phyloP scores from a whole-genome alignment of 805 yeast genomes.

The Huiozyma naganishii region DNA sequence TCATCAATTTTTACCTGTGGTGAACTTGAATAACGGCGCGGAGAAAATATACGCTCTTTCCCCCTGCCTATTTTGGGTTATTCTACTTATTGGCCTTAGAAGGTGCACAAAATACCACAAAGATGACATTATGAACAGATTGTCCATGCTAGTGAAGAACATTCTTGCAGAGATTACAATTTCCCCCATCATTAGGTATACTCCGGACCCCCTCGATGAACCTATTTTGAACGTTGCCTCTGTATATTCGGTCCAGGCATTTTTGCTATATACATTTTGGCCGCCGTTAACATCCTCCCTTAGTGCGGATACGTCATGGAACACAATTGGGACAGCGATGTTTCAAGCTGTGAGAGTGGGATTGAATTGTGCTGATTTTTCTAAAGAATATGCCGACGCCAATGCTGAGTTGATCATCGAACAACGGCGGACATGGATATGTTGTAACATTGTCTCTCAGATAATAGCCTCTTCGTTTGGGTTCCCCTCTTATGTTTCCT shows the following conservation, averaged over 20 bases:
- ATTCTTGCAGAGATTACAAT: slow-evolving; percentile 81
- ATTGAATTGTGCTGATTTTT: slow-evolving; percentile 66
- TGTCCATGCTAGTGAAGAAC: slow-evolving; percentile 63
- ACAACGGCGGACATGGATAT: slow-evolving; percentile 85
- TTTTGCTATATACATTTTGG: slow-evolving; percentile 82
- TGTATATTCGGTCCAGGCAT: slow-evolving; percentile 90
- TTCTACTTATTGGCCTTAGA: slow-evolving; percentile 74
- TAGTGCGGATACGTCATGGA: slow-evolving; percentile 94
- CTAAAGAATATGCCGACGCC: slow-evolving; percentile 41
- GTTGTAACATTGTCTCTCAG: slow-evolving; percentile 84
- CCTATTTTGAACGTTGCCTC: slow-evolving; percentile 82
- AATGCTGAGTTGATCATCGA: slow-evolving; percentile 45
- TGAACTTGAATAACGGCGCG: slow-evolving; percentile 72
- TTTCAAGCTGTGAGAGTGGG: slow-evolving; percentile 91
- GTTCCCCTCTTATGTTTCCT: slow-evolving; percentile 83
- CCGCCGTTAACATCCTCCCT: slow-evolving; percentile 91
- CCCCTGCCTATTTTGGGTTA: slow-evolving; percentile 89
- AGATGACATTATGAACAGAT: slow-evolving; percentile 25
- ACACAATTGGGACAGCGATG: slow-evolving; percentile 84
- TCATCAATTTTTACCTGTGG: slow-evolving; percentile 81
- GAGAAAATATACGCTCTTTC: slow-evolving; percentile 69
- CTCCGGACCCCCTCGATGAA: slow-evolving; percentile 68
- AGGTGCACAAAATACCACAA: slow-evolving; percentile 25
- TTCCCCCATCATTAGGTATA: slow-evolving; percentile 77
- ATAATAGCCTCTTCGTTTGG: slow-evolving; percentile 88